Evolutionary conservation across 768 basidiomycete genomes (phyloP).

Genomic region (Sistotremastrum suecicum): DNA sequence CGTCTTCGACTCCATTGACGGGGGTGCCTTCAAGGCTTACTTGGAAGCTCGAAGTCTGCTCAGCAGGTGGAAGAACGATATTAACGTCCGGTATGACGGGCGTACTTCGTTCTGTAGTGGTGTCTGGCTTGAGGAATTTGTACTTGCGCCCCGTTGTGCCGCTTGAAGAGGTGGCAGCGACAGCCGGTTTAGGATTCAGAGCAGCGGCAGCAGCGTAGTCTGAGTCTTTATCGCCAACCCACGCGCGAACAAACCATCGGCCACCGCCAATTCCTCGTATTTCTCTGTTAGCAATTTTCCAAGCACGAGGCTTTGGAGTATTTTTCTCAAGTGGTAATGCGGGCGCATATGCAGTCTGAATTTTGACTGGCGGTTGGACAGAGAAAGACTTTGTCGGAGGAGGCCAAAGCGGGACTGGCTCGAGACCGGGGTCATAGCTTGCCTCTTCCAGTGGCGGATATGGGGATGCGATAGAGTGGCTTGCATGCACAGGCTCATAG

Average conservation of each 20-base stretch:
- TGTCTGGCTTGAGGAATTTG: too few species aligned
- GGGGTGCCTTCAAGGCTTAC: too few species aligned
- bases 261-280: constrained; percentile 74
- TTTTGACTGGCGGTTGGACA: constrained; percentile 65
- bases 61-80: too few species aligned
- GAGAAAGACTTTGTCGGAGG: constrained; percentile 75
- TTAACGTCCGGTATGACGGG: too few species aligned
- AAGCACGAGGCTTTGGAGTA: constrained; percentile 47
- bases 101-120: too few species aligned
- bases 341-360: constrained; percentile 60
- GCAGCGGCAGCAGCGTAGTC: constrained; percentile 33
- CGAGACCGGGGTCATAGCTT: constrained; percentile 40
- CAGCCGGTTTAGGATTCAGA: constrained; percentile 3
- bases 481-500: constrained; percentile 33
- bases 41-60: too few species aligned
- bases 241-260: constrained; percentile 65
- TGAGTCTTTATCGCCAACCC: constrained; percentile 78
- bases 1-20: too few species aligned
- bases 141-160: too few species aligned
- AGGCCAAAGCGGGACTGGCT: constrained; percentile 59
- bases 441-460: constrained; percentile 17
- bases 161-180: too few species aligned
- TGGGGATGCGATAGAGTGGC: constrained; percentile 15
- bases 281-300: constrained; percentile 64
- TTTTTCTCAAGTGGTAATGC: constrained; percentile 51